These are phyloP conservation scores for Calonectria pseudoturangicola DNA, from an alignment of 2,329 filamentous ascomycete genomes.

Conservation along the genomic window DNA sequence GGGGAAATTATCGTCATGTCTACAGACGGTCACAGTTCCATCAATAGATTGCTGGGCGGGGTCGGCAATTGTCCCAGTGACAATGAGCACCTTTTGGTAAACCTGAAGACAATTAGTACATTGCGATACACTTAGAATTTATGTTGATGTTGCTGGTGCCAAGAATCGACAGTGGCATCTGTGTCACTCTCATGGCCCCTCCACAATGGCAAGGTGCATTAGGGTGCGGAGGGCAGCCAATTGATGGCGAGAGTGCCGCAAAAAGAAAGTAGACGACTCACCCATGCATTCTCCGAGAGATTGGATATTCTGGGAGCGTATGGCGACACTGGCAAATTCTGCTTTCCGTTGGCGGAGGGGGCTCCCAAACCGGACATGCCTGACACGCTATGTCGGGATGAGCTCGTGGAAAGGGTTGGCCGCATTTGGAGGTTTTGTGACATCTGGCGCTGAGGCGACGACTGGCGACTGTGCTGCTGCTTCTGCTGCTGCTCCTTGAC, in stretches of 20 bases:
- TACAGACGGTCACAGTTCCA: conserved; percentile 85
- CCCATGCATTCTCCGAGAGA: conserved; percentile 88
- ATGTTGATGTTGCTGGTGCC: conserved; percentile 17
- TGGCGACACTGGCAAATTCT: conserved; percentile 79
- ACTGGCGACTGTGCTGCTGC: conserved; percentile 39
- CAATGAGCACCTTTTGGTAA: conserved; percentile 90
- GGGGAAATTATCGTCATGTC: conserved; percentile 91
- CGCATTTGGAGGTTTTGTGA: conserved; percentile 56
- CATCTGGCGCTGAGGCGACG: conserved; percentile 46
- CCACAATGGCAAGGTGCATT: conserved; percentile 41
- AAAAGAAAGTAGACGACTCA: conserved; percentile 67
- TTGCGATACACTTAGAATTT: conserved; percentile 25
- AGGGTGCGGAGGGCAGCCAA: conserved; percentile 35
- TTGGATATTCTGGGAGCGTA: conserved; percentile 89
- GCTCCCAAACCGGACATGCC: conserved; percentile 78
- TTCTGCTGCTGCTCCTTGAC: conserved; percentile 65
- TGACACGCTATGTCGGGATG: conserved; percentile 78
- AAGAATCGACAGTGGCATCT: conserved; percentile 39
- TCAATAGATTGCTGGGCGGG: conserved; percentile 80
- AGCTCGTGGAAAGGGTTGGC: conserved; percentile 63
- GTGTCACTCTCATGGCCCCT: conserved; percentile 36
- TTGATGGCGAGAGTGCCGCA: conserved; percentile 33
- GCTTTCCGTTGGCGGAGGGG: conserved; percentile 72
- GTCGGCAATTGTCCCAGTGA: conserved; percentile 89
- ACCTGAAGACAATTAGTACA: conserved; percentile 73